phyloP scores from a whole-genome alignment of 2,329 filamentous ascomycete genomes.

The Simplicillium sp. region DNA sequence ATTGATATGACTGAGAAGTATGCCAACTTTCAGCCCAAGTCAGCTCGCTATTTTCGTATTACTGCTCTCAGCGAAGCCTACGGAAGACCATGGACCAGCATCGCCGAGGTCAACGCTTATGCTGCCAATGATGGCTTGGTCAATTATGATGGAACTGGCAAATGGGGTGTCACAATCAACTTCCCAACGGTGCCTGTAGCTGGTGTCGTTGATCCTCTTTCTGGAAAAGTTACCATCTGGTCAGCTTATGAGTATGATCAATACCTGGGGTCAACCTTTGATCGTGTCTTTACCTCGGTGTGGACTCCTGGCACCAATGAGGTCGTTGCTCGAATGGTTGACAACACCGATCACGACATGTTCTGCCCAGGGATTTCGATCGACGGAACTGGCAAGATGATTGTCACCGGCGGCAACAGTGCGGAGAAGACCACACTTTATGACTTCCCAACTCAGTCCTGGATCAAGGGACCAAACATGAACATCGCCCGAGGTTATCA shows the following conservation, averaged over 20 bases:
- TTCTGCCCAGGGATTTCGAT: conserved; percentile 47
- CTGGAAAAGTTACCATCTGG: conserved; percentile 16
- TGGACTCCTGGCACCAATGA: conserved; percentile 23
- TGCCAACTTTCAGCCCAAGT: conserved; percentile 20
- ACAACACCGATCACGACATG: conserved; percentile 41
- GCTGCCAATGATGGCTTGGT: conserved; percentile 13
- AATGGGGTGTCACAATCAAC: conserved; percentile 23
- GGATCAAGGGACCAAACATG: conserved; percentile 31
- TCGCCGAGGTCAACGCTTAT: conserved; percentile 21
- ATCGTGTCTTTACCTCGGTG: conserved; percentile 9
- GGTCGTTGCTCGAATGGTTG: conserved; percentile 11
- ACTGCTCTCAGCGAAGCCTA: conserved; percentile 17
- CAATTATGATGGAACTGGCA: conserved; percentile 13
- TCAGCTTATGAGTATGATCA: conserved; percentile 11
- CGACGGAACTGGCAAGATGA: conserved; percentile 34
- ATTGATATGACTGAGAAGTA: conserved; percentile 18
- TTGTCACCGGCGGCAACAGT: conserved; percentile 45
- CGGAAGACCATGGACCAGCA: conserved; percentile 19
- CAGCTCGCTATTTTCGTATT: conserved; percentile 19
- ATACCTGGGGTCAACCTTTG: conserved; percentile 5
- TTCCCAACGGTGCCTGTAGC: conserved; percentile 25
- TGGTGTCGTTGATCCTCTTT: conserved; percentile 15
- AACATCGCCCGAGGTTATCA: conserved; percentile 42
- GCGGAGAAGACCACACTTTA: conserved; percentile 39
- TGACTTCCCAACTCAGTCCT: conserved; percentile 25